These are phyloP conservation scores for Medicago ruthenica DNA, from an alignment of 306 rosid species.

Conservation along the genomic window DNA sequence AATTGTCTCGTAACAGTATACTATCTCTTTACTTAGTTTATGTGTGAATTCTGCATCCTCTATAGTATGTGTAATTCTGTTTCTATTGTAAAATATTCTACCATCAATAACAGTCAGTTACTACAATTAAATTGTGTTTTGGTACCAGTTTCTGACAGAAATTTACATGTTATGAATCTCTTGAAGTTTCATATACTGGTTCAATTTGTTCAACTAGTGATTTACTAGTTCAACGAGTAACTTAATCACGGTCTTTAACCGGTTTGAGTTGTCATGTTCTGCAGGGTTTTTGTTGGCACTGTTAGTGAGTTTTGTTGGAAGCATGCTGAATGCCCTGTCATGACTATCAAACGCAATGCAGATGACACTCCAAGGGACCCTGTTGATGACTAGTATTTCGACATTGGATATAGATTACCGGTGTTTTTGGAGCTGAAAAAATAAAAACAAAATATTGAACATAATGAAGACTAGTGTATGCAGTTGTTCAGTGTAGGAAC, in stretches of 20 bases:
- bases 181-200: neutral
- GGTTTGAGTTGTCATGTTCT: constrained; percentile 7
- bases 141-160: neutral
- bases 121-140: neutral
- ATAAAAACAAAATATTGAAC: neutral
- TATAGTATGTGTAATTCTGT: too few relatives aligned
- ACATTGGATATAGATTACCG: constrained; percentile 20
- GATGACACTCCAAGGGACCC: constrained; percentile 91
- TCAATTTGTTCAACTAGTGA: neutral
- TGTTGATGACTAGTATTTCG: constrained; percentile 76
- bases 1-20: too few relatives aligned
- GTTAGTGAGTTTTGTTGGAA: constrained; percentile 94
- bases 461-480: constrained; percentile 28
- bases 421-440: constrained; percentile 17
- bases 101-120: too few relatives aligned
- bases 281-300: constrained; percentile 96
- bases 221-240: neutral
- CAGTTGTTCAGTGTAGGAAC: constrained; percentile 31
- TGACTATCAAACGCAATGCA: constrained; percentile 85
- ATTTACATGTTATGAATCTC: neutral
- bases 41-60: too few relatives aligned
- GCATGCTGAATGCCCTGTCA: constrained; percentile 98
- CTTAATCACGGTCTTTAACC: neutral
- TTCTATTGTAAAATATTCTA: too few relatives aligned
- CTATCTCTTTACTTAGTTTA: too few relatives aligned